Evolutionary conservation across 495 filamentous ascomycete genomes (phyloP), one percentile per base, ranked within the genome.

Genomic region (Xylaria longipes): DNA sequence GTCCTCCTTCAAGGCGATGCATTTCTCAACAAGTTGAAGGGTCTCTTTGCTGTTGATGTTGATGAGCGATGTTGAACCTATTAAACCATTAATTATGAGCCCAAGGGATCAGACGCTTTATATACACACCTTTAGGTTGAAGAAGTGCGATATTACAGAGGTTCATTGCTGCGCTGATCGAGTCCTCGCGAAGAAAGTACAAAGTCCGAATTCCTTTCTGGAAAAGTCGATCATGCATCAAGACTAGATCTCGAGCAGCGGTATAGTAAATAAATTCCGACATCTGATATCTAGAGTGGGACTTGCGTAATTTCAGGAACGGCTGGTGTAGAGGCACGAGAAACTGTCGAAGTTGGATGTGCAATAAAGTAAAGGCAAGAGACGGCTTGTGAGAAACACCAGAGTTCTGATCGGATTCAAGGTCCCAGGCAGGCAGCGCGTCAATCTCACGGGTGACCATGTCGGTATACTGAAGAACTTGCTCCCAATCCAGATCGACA

Each of bases 141-240:
- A 85, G 82, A 73, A 87, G 79, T 17, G 84, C 82, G 60, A 87
- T 80, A 67, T 81, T 82, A 77, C 80, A 82, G 41, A 81, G 74
- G 57, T 80, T 77, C 50, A 81, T 75, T 27, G 79, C 75, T 0
- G 76, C 74, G 46, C 76, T 73, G 64, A 80, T 72, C 5, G 78
- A 73, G 39, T 81, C 79, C 64, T 80, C 79, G 6, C 79, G 78
- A 17, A 81, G 73, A 52, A 79, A 77, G 58, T 75, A 74, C 31
- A 80, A 54, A 2, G 76, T 77, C 46, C 78, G 73, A 54, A 80
- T 78, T 27, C 77, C 79, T 46, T 78, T 73, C 43, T 74, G 71
- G 27, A 72, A 78, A 2, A 81, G 73, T 5, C 68, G 70, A 29
- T 77, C 73, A 37, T 80, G 78, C 72, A 80, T 78, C 69, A 80